A percentile compares a stretch with the other conserved stretches of the same genome.
phyloP scores from a whole-genome alignment of 148 eudicot genomes.

The Rhododendron ferrugineum region DNA sequence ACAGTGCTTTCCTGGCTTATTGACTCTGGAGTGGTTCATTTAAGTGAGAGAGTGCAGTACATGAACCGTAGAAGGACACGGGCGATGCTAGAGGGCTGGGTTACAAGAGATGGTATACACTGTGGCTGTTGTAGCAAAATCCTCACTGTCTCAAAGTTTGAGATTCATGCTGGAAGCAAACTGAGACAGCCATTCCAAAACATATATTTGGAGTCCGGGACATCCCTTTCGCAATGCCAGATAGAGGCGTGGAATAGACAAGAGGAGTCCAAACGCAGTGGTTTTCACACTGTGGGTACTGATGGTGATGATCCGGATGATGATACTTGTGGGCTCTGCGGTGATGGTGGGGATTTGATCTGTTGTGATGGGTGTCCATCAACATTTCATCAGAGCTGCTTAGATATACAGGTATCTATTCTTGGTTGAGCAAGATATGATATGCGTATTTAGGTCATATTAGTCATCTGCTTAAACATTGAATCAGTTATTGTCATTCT shows the following conservation, averaged over 20 bases:
- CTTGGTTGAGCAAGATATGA: not conserved
- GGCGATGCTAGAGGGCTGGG: constrained; percentile 88
- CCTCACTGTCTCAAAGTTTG: constrained; percentile 78
- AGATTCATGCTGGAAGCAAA: constrained; percentile 93
- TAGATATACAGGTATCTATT: constrained; percentile 61
- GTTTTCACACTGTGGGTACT: constrained; percentile 51
- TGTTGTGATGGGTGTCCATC: constrained; percentile 99
- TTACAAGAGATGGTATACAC: constrained; percentile 82
- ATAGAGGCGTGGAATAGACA: constrained; percentile 89
- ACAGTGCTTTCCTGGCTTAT: constrained; percentile 91
- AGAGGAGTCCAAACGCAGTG: constrained; percentile 50
- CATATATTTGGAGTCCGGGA: constrained; percentile 68
- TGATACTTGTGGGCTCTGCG: constrained; percentile 90
- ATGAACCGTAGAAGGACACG: constrained; percentile 75
- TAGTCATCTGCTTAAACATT: not conserved
- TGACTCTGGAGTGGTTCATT: constrained; percentile 62
- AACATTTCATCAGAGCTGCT: constrained; percentile 89
- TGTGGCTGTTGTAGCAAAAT: constrained; percentile 98
- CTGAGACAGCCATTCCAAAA: constrained; percentile 83
- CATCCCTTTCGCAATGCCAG: constrained; percentile 77
- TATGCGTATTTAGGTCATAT: not conserved
- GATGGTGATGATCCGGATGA: constrained; percentile 95
- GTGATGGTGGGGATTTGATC: constrained; percentile 97
- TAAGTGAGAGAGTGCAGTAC: constrained; percentile 81
- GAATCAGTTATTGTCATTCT: not conserved